Evolutionary conservation across 2,329 filamentous ascomycete genomes (phyloP), one percentile per base, ranked within the genome.

Genomic region (Fusarium stilboides): DNA sequence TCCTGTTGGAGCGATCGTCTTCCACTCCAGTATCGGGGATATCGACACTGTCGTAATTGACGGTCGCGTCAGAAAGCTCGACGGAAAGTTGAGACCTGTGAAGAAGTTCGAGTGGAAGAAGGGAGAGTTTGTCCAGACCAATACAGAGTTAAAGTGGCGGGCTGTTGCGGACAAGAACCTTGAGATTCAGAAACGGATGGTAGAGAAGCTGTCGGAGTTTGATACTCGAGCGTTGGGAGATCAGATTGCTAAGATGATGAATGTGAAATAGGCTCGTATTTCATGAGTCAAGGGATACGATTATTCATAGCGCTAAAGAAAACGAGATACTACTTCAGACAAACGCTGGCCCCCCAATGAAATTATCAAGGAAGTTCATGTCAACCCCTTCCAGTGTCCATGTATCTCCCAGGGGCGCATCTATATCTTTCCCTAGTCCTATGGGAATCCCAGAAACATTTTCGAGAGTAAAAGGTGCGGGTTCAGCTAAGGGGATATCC

Each of bases 331-430:
- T 36, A 36, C 6, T 17, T 56, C 13, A 63, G 7, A 57, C 19
- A 9, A 64, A 37, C 7, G 33, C 24, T 19, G 60, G 53, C 1
- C 45, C 62, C 8, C 65, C 53, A 10, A 43, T n/a, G 6, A 49
- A 59, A 6, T n/a, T 43, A 22, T 65, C 62, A 5, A 65, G 26
- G 39, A 60, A 65, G 8, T 42, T 54, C 54, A 65, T 59, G n/a
- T 65, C 62, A 1, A 65, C 34, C 0, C 61, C 62, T 5, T 53
- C 62, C 17, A 65, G 28, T 1, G 34, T 22, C 62, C 53, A 65
- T 4, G 52, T 19, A 37, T 59, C 45, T 37, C 19, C 6, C 5
- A 22, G 7, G 1, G 37, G 9, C 2, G 8, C 26, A 2, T 31
- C 50, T 6, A 8, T 5, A 10, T 57, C 4, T 9, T 24, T n/a